Evolutionary conservation across 192 early-diverging fungal genomes (phyloP).

Genomic region (Backusella tuberculispora): DNA sequence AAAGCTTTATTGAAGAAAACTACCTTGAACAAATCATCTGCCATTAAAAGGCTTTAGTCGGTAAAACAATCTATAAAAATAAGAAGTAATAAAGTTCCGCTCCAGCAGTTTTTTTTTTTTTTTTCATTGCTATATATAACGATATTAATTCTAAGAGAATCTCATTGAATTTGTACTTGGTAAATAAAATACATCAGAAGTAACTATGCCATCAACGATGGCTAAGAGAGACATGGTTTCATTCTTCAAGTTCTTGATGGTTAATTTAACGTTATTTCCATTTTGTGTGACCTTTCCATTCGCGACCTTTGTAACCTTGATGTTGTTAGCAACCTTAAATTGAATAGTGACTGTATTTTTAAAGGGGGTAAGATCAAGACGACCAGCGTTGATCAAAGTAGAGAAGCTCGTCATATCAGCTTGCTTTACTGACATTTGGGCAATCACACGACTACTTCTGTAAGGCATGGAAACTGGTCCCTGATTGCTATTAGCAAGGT

Average conservation of each 20-base stretch:
- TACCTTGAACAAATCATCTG: background rate
- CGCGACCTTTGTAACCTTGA: conserved; percentile 8
- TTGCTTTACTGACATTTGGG: conserved; percentile 23
- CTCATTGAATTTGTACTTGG: conserved; percentile 14
- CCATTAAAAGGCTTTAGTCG: background rate
- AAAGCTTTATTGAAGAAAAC: background rate
- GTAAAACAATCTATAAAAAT: background rate
- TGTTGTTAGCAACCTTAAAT: conserved; percentile 22
- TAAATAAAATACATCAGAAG: conserved; percentile 12
- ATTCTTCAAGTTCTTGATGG: conserved; percentile 20
- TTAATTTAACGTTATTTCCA: conserved; percentile 15
- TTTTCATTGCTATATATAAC: background rate
- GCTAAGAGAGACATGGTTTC: conserved; percentile 27
- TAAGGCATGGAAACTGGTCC: conserved; percentile 23
- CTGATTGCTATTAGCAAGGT: background rate
- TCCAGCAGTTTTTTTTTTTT: conserved; percentile 10
- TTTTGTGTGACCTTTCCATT: conserved; percentile 13
- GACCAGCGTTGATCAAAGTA: conserved; percentile 28
- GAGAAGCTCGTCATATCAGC: background rate
- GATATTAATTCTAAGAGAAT: conserved; percentile 17
- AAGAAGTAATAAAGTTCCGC: background rate
- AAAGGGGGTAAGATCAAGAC: conserved; percentile 21
- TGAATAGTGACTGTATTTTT: conserved; percentile 11
- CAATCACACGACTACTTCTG: conserved; percentile 5
- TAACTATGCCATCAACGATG: conserved; percentile 12